These are phyloP conservation scores for Linnemannia schmuckeri DNA, from an alignment of 192 early-diverging fungal species.

Conservation along the genomic window DNA sequence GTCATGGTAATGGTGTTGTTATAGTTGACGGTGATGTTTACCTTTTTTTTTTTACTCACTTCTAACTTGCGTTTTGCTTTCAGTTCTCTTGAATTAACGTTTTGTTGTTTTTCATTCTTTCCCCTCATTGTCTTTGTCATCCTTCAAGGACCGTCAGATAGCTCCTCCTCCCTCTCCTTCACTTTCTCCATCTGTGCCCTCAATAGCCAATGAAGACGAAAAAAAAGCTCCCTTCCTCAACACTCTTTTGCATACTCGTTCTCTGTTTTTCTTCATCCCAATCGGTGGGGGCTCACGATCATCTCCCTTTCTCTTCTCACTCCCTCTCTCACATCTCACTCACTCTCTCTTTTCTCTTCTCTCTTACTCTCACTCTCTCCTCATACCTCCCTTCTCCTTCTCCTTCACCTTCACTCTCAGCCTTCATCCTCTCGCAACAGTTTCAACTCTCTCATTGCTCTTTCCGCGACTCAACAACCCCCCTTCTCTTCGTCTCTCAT, in stretches of 20 bases:
- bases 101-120: neutral
- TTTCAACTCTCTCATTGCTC: conserved; percentile 1
- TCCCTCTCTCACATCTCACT: neutral
- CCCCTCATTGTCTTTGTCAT: conserved; percentile 5
- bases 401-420: neutral
- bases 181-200: neutral
- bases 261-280: neutral
- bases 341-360: neutral
- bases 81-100: neutral
- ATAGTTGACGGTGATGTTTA: neutral
- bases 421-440: too few relatives aligned
- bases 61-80: neutral
- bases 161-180: neutral
- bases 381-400: neutral
- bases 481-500: neutral
- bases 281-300: conserved; percentile 2
- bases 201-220: neutral
- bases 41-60: neutral
- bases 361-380: neutral
- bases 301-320: neutral
- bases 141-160: neutral
- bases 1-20: neutral
- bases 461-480: neutral
- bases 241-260: neutral
- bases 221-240: neutral